phyloP scores from a whole-genome alignment of 495 filamentous ascomycete genomes.

The Pyronema omphalodes region DNA sequence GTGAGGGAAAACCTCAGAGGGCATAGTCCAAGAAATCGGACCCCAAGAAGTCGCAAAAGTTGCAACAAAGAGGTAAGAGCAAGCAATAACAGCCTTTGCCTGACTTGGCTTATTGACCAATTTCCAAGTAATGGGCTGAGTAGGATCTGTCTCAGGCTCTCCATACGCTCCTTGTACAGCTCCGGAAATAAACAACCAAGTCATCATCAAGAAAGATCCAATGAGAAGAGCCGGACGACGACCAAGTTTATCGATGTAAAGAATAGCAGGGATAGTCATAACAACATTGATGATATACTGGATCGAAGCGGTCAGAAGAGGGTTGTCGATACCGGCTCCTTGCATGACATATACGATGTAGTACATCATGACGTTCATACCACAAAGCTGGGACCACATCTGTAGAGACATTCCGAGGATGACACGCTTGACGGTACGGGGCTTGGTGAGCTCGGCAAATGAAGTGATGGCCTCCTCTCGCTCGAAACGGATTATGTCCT shows the following conservation, averaged over 20 bases:
- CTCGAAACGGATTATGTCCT: slow-evolving; percentile 44
- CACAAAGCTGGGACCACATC: slow-evolving; percentile 56
- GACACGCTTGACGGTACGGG: slow-evolving; percentile 49
- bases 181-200: slow-evolving; percentile 38
- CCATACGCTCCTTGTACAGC: slow-evolving; percentile 42
- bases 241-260: slow-evolving; percentile 37
- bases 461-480: slow-evolving; percentile 37
- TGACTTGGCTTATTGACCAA: slow-evolving; percentile 31
- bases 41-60: slow-evolving; percentile 44
- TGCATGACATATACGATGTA: slow-evolving; percentile 65
- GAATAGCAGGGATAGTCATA: slow-evolving; percentile 42
- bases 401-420: slow-evolving; percentile 53
- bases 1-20: slow-evolving; percentile 46
- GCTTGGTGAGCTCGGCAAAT: slow-evolving; percentile 40
- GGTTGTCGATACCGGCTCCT: slow-evolving; percentile 40
- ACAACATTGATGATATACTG: slow-evolving; percentile 63
- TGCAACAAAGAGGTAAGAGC: slow-evolving; percentile 47
- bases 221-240: slow-evolving; percentile 35
- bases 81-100: slow-evolving; percentile 39
- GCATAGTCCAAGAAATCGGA: slow-evolving; percentile 44
- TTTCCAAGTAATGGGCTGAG: slow-evolving; percentile 38
- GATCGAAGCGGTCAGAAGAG: slow-evolving; percentile 51
- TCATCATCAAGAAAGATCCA: slow-evolving; percentile 34
- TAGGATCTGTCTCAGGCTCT: slow-evolving; percentile 29
- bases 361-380: slow-evolving; percentile 64